Evolutionary conservation across 345 rosid species (phyloP), one percentile per base, ranked within the genome.

Genomic region (Citrus australasica): DNA sequence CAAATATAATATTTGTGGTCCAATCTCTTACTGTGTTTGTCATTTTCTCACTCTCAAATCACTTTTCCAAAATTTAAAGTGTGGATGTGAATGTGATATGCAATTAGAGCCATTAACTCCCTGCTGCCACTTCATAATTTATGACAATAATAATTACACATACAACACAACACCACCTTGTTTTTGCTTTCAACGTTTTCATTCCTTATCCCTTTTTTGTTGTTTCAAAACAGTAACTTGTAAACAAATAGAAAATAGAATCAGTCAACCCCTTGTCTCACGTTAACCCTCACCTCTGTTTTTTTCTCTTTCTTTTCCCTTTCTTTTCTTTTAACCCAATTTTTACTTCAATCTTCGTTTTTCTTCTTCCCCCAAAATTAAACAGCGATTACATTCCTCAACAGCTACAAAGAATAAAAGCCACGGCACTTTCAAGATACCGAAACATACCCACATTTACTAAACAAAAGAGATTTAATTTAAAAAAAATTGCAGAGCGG

Each of bases 231-330:
- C 30, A 51, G 21, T 1, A 0, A 22, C 40, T n/a, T n/a, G 21
- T 68, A 40, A 40, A 40, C 13, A 16, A n/a, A n/a, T 56, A 24
- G 7, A 5, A 19, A 21, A 30, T 27, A 71, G 85, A 72, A 67
- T 84, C 85, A 76, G 84, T 84, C 90, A 73, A 83, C 85, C 78
- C 83, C 84, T 74, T 79, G 79, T 89, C 88, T 83, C 82, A 75
- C 80, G 81, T 85, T 74, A 76, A 19, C 63, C 40, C 25, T 9
- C 16, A 24, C 32, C 16, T 3, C 19, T 9, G 0, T 33, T 21
- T 30, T 30, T 48, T 7, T 7, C 19, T 6, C 7, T 7, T 32
- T 32, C 35, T 33, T 48, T 48, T 48, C 19, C 2, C 17, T 8
- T 33, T 19, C 35, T 33, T 48, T 51, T 51, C 56, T 51, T 51